Evolutionary conservation across 2,329 filamentous ascomycete genomes (phyloP).

Genomic region (Karstenula rhodostoma): DNA sequence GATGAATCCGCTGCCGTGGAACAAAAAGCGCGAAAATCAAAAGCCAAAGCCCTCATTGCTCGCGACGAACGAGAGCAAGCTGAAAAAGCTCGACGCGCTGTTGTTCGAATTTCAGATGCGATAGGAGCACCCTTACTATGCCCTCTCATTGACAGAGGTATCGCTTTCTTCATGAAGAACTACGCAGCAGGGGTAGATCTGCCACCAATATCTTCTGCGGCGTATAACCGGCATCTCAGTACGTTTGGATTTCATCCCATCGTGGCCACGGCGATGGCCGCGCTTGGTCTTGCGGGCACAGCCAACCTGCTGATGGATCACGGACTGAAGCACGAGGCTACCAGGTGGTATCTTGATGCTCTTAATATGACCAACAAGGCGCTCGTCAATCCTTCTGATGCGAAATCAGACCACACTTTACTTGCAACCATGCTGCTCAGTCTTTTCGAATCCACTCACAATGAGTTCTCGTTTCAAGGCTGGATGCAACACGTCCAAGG

Average conservation of each 20-base stretch:
- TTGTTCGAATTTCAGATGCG: constrained; percentile 18
- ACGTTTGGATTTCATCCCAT: constrained; percentile 45
- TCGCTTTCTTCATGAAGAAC: constrained; percentile 45
- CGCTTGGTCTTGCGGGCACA: constrained; percentile 43
- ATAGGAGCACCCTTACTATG: constrained; percentile 26
- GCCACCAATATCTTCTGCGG: constrained; percentile 33
- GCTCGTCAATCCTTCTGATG: constrained; percentile 33
- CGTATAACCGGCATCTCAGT: constrained; percentile 34
- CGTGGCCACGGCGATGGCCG: constrained; percentile 44
- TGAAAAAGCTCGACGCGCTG: constrained; percentile 6
- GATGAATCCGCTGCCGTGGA: constrained; percentile 41
- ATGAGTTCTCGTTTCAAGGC: constrained; percentile 37
- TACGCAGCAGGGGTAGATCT: constrained; percentile 38
- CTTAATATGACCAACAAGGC: constrained; percentile 44
- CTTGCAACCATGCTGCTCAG: constrained; percentile 41
- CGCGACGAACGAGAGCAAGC: constrained; percentile 28
- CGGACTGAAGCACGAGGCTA: constrained; percentile 38
- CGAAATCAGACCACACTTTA: constrained; percentile 43
- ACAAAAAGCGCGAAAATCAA: constrained; percentile 38
- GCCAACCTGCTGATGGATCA: constrained; percentile 39
- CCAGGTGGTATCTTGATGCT: constrained; percentile 41
- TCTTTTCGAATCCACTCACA: constrained; percentile 46
- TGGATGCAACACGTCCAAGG: constrained; percentile 50
- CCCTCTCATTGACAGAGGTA: constrained; percentile 40
- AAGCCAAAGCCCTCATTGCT: constrained; percentile 39